A percentile compares a stretch with the other conserved stretches of the same genome.
Evolutionary conservation across 805 yeast genomes (phyloP).

Genomic region (Schwanniomyces pseudopolymorphus): DNA sequence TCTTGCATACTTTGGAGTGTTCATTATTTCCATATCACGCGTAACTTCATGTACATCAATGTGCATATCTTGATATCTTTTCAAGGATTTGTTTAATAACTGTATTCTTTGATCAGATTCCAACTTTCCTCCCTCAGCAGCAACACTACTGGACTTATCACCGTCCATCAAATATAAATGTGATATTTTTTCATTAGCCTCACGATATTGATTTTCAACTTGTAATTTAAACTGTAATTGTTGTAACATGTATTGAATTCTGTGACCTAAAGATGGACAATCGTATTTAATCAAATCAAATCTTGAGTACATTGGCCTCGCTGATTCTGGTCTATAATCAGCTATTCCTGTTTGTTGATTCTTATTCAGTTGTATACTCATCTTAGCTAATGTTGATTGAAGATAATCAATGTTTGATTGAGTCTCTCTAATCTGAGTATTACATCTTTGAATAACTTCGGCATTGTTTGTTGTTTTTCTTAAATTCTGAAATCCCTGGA

Average conservation of each 20-base stretch:
- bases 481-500: constrained; percentile 81
- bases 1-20: constrained; percentile 72
- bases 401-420: constrained; percentile 88
- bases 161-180: constrained; percentile 88
- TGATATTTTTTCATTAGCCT: constrained; percentile 86
- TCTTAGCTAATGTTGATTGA: constrained; percentile 69
- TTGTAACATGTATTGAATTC: constrained; percentile 93
- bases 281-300: constrained; percentile 87
- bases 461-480: constrained; percentile 76
- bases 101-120: constrained; percentile 87
- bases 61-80: constrained; percentile 86
- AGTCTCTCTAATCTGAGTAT: constrained; percentile 86
- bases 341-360: constrained; percentile 3
- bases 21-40: constrained; percentile 63
- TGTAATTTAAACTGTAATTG: constrained; percentile 91
- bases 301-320: constrained; percentile 55
- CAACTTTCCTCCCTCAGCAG: constrained; percentile 82
- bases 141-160: constrained; percentile 78
- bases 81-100: constrained; percentile 76
- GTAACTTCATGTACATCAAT: constrained; percentile 67
- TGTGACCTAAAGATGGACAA: constrained; percentile 90
- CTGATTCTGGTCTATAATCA: constrained; percentile 7
- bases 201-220: constrained; percentile 90
- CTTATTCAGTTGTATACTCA: constrained; percentile 26
- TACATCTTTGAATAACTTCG: constrained; percentile 86